phyloP scores from a whole-genome alignment of 306 rosid species.

The Trifolium fragiferum region DNA sequence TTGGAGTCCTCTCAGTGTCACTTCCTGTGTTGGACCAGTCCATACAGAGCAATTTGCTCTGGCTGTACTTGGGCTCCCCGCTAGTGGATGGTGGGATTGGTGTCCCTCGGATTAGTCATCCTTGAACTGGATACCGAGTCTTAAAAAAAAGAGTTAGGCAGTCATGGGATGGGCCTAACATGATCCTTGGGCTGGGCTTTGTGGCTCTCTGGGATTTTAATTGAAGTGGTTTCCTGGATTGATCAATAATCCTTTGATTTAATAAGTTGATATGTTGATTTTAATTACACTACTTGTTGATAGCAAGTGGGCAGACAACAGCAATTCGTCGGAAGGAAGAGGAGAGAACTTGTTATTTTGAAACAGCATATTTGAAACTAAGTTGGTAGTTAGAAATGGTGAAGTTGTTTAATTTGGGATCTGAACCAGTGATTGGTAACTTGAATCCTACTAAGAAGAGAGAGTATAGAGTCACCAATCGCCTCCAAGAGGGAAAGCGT shows the following conservation, averaged over 20 bases:
- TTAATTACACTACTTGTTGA: constrained; percentile 3
- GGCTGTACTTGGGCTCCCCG: too few species aligned
- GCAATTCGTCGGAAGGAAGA: background rate
- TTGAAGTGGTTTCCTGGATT: background rate
- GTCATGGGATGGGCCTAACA: background rate
- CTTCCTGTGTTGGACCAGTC: too few species aligned
- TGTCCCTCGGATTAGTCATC: too few species aligned
- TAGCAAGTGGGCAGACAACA: background rate
- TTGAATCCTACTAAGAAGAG: constrained; percentile 58
- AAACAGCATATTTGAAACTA: background rate
- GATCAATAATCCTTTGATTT: constrained; percentile 2
- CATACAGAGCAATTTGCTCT: too few species aligned
- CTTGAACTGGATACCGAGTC: too few species aligned
- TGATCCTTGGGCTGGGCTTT: background rate
- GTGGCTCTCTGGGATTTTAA: background rate
- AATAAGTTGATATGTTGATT: background rate
- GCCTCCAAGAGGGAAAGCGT: constrained; percentile 92
- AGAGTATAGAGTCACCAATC: constrained; percentile 85
- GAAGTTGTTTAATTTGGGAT: constrained; percentile 60
- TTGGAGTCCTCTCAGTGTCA: too few species aligned
- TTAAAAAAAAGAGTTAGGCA: background rate
- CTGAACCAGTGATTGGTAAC: constrained; percentile 81
- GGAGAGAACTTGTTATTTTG: background rate
- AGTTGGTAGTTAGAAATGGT: constrained; percentile 48
- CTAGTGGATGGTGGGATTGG: too few species aligned